These are phyloP conservation scores for Musa troglodytarum DNA, from an alignment of 176 grass and related monocot species.

Conservation along the genomic window DNA sequence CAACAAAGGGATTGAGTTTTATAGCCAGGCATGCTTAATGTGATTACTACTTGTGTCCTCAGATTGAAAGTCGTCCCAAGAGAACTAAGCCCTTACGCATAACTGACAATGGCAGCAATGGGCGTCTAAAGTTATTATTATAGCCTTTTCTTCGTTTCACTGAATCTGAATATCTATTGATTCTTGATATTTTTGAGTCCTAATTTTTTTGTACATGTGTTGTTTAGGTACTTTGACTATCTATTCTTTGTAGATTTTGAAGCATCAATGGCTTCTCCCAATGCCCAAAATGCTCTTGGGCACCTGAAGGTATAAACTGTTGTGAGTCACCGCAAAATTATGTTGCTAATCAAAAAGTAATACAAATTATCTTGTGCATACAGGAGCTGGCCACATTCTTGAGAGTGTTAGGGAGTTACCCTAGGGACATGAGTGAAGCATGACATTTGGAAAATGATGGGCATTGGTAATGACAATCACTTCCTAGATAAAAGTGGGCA, in stretches of 20 bases:
- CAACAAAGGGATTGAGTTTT: slow-evolving; percentile 10
- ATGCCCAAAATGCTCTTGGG: slow-evolving; percentile 65
- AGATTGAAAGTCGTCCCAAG: slow-evolving; percentile 86
- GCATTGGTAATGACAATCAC: not conserved
- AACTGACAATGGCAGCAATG: slow-evolving; percentile 44
- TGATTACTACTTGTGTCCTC: slow-evolving; percentile 11
- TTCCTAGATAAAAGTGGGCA: not conserved
- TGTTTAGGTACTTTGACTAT: slow-evolving; percentile 73
- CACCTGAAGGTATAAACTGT: slow-evolving; percentile 50
- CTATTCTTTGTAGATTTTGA: slow-evolving; percentile 91
- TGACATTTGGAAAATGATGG: not conserved
- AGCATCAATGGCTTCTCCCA: slow-evolving; percentile 73
- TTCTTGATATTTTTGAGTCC: not conserved
- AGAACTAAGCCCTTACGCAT: slow-evolving; percentile 53
- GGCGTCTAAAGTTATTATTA: slow-evolving; percentile 47
- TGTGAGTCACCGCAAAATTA: too few relatives aligned
- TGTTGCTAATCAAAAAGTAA: not conserved
- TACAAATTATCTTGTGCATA: not conserved
- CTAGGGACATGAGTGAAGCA: slow-evolving; percentile 8
- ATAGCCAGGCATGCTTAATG: not conserved
- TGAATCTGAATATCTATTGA: not conserved
- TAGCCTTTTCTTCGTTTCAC: not conserved
- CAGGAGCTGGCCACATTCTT: slow-evolving; percentile 22
- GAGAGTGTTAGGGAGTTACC: slow-evolving; percentile 20
- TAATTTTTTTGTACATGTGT: slow-evolving; percentile 13